A percentile compares a stretch with the other conserved stretches of the same genome.
Evolutionary conservation across 805 yeast species (phyloP).

Genomic region (Wickerhamiella lipophila): DNA sequence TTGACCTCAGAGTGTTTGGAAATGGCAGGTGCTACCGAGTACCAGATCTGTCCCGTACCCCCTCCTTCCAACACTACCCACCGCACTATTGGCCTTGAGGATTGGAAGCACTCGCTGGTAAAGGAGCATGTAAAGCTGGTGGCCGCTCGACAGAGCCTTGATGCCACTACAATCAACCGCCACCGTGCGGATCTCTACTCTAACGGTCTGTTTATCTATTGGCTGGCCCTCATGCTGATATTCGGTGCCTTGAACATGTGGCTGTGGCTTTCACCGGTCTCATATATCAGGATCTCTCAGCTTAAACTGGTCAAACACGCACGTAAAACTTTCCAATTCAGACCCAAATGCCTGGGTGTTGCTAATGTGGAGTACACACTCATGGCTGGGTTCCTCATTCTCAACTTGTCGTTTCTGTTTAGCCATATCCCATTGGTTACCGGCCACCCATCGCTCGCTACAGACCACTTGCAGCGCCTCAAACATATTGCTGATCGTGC

Average conservation of each 20-base stretch:
- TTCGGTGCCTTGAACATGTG: constrained; percentile 1
- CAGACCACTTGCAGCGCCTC: neutral
- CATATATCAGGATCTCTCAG: neutral
- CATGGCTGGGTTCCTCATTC: constrained; percentile 24
- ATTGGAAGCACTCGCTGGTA: neutral
- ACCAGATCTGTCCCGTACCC: neutral
- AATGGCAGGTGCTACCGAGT: neutral
- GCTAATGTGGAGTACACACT: constrained; percentile 17
- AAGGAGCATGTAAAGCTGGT: neutral
- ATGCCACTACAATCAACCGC: constrained; percentile 1
- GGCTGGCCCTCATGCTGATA: constrained; percentile 1
- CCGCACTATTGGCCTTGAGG: constrained; percentile 2
- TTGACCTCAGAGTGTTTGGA: neutral
- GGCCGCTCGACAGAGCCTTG: constrained; percentile 1
- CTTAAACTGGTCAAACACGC: neutral
- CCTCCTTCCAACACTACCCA: neutral
- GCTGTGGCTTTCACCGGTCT: constrained; percentile 2
- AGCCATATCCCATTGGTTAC: constrained; percentile 12
- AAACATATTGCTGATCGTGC: constrained; percentile 9
- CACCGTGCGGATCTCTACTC: constrained; percentile 5
- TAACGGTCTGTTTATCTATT: constrained; percentile 2
- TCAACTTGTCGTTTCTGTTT: constrained; percentile 25
- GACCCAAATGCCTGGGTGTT: neutral
- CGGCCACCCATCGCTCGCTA: constrained; percentile 11
- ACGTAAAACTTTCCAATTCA: no score